A percentile compares a stretch with the other conserved stretches of the same genome.
Evolutionary conservation across 495 filamentous ascomycete species (phyloP).

Genomic region (Schizothecium vesticola): DNA sequence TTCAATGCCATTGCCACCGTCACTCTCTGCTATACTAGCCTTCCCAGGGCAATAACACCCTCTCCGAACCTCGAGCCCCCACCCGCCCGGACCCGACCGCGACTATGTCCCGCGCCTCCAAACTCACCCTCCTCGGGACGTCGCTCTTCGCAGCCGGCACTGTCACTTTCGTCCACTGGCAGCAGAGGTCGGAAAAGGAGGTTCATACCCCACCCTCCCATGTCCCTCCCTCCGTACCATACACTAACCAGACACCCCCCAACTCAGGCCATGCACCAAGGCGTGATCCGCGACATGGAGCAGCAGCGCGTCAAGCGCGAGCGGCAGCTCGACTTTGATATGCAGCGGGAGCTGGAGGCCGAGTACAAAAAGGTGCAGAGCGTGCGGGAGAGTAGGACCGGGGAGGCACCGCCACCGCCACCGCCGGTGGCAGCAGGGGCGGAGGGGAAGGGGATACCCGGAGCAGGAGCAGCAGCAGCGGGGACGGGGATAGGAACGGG

Average conservation of each 20-base stretch:
- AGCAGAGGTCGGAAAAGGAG: conserved; percentile 79
- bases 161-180: conserved; percentile 80
- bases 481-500: not conserved
- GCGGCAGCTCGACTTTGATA: conserved; percentile 86
- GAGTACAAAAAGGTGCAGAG: conserved; percentile 85
- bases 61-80: not conserved
- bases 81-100: not conserved
- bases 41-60: not conserved
- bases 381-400: conserved; percentile 38
- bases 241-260: not conserved
- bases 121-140: conserved; percentile 75
- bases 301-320: conserved; percentile 85
- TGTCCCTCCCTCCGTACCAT: not conserved
- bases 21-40: accelerated
- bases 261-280: conserved; percentile 84
- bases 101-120: conserved; percentile 81
- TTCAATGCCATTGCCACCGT: not conserved
- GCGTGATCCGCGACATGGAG: conserved; percentile 91
- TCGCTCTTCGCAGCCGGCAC: conserved; percentile 69
- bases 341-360: conserved; percentile 78
- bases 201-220: conserved; percentile 37
- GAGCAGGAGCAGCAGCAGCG: not conserved
- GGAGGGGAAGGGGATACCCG: not conserved
- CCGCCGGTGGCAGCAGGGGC: conserved; percentile 10
- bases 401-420: conserved; percentile 12